These are phyloP conservation scores for Dendrocalamus sinicus DNA, from an alignment of 176 grass and related monocot species.

Conservation along the genomic window DNA sequence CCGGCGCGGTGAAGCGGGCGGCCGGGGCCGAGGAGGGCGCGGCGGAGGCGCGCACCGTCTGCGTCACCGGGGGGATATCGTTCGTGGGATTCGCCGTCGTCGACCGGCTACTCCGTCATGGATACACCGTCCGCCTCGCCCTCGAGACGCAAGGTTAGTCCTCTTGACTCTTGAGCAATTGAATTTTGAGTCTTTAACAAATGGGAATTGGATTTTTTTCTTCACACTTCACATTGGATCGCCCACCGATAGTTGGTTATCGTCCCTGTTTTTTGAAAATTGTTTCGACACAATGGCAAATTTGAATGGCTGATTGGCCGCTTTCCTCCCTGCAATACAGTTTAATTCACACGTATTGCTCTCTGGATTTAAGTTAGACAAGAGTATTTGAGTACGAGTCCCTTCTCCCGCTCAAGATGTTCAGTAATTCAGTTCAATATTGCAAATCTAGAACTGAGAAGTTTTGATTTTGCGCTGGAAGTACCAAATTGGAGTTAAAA, in stretches of 20 bases:
- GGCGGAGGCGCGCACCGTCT: slow-evolving; percentile 59
- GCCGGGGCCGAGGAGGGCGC: slow-evolving; percentile 42
- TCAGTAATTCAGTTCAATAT: background rate
- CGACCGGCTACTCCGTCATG: slow-evolving; percentile 75
- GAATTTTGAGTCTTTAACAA: background rate
- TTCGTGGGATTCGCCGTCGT: slow-evolving; percentile 92
- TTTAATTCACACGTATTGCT: background rate
- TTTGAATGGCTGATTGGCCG: background rate
- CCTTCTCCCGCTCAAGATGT: background rate
- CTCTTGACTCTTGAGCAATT: background rate
- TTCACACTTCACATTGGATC: background rate
- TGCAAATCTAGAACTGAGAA: background rate
- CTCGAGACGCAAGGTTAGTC: slow-evolving; percentile 84
- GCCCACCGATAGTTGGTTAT: background rate
- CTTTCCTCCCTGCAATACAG: slow-evolving; percentile 11
- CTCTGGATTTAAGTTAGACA: background rate
- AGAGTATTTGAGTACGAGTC: background rate
- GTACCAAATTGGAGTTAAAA: background rate
- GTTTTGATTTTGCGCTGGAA: background rate
- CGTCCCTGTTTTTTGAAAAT: background rate
- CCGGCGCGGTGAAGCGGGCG: slow-evolving; percentile 34
- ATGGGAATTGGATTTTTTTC: background rate
- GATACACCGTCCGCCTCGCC: slow-evolving; percentile 84
- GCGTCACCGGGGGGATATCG: slow-evolving; percentile 85
- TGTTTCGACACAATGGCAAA: background rate